phyloP scores from a whole-genome alignment of 345 rosid genomes.

The Turnera subulata region DNA sequence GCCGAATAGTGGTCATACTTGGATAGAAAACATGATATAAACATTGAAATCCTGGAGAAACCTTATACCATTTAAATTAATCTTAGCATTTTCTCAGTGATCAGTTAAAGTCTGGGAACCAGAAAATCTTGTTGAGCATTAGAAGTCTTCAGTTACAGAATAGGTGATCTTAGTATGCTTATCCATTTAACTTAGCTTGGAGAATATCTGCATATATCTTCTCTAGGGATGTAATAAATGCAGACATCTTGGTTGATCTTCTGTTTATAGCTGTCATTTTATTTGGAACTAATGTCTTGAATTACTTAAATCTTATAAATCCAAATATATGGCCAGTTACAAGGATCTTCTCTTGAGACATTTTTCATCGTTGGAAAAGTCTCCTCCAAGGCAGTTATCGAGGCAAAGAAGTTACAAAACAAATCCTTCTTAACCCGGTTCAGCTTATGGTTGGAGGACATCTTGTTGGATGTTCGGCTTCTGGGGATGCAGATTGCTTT shows the following conservation, averaged over 20 bases:
- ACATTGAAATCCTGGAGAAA: too few relatives aligned
- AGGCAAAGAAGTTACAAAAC: constrained; percentile 58
- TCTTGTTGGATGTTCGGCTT: constrained; percentile 60
- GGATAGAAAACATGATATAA: too few relatives aligned
- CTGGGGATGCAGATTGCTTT: constrained; percentile 57
- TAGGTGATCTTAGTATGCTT: background rate
- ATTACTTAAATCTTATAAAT: background rate
- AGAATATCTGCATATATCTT: background rate
- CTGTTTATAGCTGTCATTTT: background rate
- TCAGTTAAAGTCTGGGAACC: background rate
- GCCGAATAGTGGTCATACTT: too few relatives aligned
- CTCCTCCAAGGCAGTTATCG: constrained; percentile 77
- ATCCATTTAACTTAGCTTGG: background rate
- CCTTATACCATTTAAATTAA: too few relatives aligned
- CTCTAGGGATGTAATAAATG: background rate
- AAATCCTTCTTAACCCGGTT: constrained; percentile 51
- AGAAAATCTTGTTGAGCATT: background rate
- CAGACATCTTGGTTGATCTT: too few relatives aligned
- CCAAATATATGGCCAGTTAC: constrained; percentile 36
- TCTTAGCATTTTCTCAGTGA: too few relatives aligned
- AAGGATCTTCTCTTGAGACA: constrained; percentile 70
- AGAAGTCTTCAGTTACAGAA: background rate
- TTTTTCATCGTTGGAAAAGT: constrained; percentile 74
- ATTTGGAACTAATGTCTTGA: background rate
- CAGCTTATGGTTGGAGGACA: constrained; percentile 58